Evolutionary conservation across 805 yeast species (phyloP).

Genomic region (Monosporozyma aquatica): DNA sequence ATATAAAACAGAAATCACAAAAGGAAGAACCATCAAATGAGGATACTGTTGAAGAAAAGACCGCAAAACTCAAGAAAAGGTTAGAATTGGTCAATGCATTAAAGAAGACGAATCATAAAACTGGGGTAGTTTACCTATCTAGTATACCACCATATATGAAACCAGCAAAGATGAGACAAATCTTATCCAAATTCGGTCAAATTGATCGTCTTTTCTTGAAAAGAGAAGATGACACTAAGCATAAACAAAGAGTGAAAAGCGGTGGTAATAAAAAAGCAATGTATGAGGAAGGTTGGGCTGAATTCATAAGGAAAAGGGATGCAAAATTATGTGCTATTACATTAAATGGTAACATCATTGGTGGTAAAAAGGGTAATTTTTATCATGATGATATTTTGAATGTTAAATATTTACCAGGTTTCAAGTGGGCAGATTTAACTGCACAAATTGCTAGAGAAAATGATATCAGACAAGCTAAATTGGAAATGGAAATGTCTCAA

Average conservation of each 20-base stretch:
- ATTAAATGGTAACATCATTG: constrained; percentile 78
- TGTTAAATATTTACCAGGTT: constrained; percentile 79
- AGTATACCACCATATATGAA: constrained; percentile 95
- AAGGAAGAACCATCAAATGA: constrained; percentile 12
- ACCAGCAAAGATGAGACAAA: constrained; percentile 79
- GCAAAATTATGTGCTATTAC: constrained; percentile 85
- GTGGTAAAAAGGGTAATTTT: constrained; percentile 85
- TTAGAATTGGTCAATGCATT: constrained; percentile 39
- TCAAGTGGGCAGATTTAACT: constrained; percentile 92
- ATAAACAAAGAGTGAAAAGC: constrained; percentile 60
- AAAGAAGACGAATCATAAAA: constrained; percentile 47
- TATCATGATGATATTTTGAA: constrained; percentile 92
- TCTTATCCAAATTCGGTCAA: constrained; percentile 73
- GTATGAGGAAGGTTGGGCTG: constrained; percentile 96
- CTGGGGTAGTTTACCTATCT: constrained; percentile 91
- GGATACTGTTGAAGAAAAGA: constrained; percentile 16
- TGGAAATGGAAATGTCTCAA: constrained; percentile 81
- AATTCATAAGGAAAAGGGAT: constrained; percentile 69
- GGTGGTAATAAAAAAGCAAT: constrained; percentile 89
- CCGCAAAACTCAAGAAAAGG: constrained; percentile 35
- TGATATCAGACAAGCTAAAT: constrained; percentile 77
- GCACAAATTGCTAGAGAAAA: constrained; percentile 87
- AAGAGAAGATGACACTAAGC: constrained; percentile 65
- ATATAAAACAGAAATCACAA: constrained; percentile 9
- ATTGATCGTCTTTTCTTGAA: constrained; percentile 80